Evolutionary conservation across 192 early-diverging fungal species (phyloP).

Genomic region (Entomortierella parvispora): DNA sequence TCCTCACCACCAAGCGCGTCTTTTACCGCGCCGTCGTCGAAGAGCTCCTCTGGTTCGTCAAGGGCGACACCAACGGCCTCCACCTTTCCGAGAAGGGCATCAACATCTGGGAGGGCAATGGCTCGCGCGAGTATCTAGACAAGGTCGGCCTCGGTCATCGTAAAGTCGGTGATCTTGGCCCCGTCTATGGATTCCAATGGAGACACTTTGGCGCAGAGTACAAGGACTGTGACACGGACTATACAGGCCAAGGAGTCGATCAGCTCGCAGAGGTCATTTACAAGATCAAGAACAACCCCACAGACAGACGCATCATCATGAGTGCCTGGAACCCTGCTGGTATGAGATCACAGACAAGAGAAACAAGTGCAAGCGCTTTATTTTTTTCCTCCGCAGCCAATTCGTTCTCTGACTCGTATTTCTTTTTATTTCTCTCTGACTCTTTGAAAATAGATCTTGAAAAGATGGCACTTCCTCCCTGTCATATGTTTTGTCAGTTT

Average conservation of each 20-base stretch:
- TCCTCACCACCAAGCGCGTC: slow-evolving; percentile 96
- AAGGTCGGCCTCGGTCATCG: slow-evolving; percentile 76
- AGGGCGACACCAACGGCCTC: slow-evolving; percentile 85
- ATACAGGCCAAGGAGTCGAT: slow-evolving; percentile 92
- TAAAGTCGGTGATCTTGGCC: slow-evolving; percentile 90
- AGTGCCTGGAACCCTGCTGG: slow-evolving; percentile 98
- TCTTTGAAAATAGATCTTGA: slow-evolving; percentile 67
- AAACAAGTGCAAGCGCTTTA: not conserved
- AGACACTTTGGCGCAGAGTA: slow-evolving; percentile 98
- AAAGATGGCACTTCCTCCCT: slow-evolving; percentile 96
- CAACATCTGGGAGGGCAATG: slow-evolving; percentile 93
- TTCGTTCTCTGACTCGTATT: too few relatives aligned
- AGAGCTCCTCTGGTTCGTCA: slow-evolving; percentile 96
- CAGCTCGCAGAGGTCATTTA: slow-evolving; percentile 89
- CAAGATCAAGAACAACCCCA: slow-evolving; percentile 86
- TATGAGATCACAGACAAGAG: slow-evolving; percentile 25
- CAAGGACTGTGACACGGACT: slow-evolving; percentile 82
- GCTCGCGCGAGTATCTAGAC: slow-evolving; percentile 91
- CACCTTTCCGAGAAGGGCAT: slow-evolving; percentile 80
- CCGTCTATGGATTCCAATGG: slow-evolving; percentile 99
- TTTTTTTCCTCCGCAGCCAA: not conserved
- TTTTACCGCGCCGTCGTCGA: slow-evolving; percentile 91
- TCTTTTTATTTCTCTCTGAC: too few relatives aligned
- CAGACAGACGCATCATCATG: slow-evolving; percentile 91
- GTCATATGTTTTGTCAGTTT: slow-evolving; percentile 98